Evolutionary conservation across 257 asterid genomes (phyloP).

Genomic region (Ilex aquifolium): DNA sequence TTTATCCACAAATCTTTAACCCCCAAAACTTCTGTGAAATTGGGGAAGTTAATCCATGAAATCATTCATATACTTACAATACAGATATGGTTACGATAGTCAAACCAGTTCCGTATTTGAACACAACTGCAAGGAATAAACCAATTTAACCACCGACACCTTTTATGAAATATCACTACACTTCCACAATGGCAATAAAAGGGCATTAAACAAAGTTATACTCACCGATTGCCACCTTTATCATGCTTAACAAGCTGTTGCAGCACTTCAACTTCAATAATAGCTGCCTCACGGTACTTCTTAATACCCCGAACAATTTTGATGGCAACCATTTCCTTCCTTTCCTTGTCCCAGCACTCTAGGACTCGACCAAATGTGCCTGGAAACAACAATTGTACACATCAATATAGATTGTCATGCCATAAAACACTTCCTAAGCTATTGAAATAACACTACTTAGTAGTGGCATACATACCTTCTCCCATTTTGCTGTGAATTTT

Average conservation of each 20-base stretch:
- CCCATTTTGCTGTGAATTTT: slow-evolving; percentile 92
- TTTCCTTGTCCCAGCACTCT: slow-evolving; percentile 91
- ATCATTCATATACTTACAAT: slow-evolving; percentile 86
- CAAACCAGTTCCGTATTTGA: slow-evolving; percentile 99
- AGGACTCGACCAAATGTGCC: slow-evolving; percentile 96
- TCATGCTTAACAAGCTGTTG: slow-evolving; percentile 90
- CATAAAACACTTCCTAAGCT: too few species aligned
- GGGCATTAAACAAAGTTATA: background rate
- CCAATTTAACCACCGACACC: slow-evolving; percentile 55
- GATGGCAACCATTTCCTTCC: slow-evolving; percentile 79
- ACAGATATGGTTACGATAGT: slow-evolving; percentile 99
- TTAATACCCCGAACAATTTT: slow-evolving; percentile 79
- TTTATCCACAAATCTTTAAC: slow-evolving; percentile 62
- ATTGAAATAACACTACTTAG: too few species aligned
- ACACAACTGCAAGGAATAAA: slow-evolving; percentile 99
- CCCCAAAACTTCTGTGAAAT: slow-evolving; percentile 45
- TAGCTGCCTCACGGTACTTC: slow-evolving; percentile 88
- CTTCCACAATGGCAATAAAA: background rate
- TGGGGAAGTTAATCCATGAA: slow-evolving; percentile 79
- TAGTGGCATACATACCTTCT: slow-evolving; percentile 46
- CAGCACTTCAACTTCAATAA: slow-evolving; percentile 83
- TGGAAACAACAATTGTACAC: slow-evolving; percentile 10
- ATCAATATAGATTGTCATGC: background rate
- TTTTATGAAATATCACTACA: slow-evolving; percentile 11
- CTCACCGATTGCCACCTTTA: slow-evolving; percentile 83